Base-by-base conservation (phyloP, 768 basidiomycete species). In the Hygrocybe coccinea region DNA sequence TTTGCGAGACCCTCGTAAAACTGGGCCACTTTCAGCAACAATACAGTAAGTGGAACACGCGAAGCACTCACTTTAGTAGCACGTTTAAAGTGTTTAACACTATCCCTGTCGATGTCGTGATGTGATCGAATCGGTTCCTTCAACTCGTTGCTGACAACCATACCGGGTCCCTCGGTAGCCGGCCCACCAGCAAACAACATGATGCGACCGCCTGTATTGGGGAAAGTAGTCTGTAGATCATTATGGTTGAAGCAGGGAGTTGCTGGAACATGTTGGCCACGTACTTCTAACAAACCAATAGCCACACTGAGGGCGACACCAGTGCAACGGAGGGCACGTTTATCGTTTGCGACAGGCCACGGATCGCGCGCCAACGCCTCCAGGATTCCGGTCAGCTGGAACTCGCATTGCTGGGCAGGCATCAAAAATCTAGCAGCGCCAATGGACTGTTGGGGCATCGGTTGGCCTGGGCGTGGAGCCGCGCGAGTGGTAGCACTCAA, bases 41-140 rank as follows among this genome's bases (percentile, higher is more conserved):
- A 51, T 22, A 49, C 4, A 44, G 55, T 36, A 54, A 61, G 47
- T 22, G 37, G 15, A 14, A 12, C 19, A 19, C 34, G 50, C 29
- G 24, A 36, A 38, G 15, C 9, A 63, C 76, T 49, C 58, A 95
- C 95, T 85, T 98, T 99, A 59, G 85, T 83, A 12, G 97, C 93
- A 44, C 93, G 87, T 75, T 97, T 98, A 77, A 87, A 98, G 68
- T 99, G 94, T 72, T 97, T 98, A 43, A 88, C 95, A 59, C 84
- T 89, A 69, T 99, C 97, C 17, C 93, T 81, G 65, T 99, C 97
- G 64, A 98, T 98, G 65, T 99, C 97, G 73, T 98, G 95, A 68
- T 99, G 97, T 7, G 94, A 97, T 52, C 97, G 88, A 59, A 99
- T 98, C 2, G 95, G 93, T 65, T 99, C 97, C 73, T 91, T 90